These are phyloP conservation scores for Vitis rupestris DNA, from an alignment of 164 flowering plant genomes.

Conservation along the genomic window DNA sequence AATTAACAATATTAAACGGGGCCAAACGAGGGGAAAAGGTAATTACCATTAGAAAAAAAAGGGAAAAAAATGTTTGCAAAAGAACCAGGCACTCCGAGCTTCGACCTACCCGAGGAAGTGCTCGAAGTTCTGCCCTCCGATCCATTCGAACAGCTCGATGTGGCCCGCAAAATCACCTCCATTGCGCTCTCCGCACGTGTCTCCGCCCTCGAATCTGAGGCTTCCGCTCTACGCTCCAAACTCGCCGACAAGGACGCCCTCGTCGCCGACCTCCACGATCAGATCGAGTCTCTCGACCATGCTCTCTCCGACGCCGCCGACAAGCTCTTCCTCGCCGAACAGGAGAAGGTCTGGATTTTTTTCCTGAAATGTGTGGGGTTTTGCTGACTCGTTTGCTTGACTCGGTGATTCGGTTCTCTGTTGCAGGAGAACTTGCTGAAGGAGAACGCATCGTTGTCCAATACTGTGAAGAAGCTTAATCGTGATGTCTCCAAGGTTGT, in stretches of 20 bases:
- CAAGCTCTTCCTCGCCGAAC: slow-evolving; percentile 48
- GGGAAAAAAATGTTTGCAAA: slow-evolving; percentile 19
- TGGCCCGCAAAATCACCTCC: slow-evolving; percentile 95
- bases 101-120: slow-evolving; percentile 76
- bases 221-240: slow-evolving; percentile 39
- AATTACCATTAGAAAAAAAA: neutral
- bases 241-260: slow-evolving; percentile 55
- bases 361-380: neutral
- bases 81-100: slow-evolving; percentile 32
- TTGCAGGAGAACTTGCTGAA: slow-evolving; percentile 65
- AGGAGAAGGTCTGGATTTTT: slow-evolving; percentile 50
- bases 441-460: slow-evolving; percentile 62
- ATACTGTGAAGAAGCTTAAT: slow-evolving; percentile 75
- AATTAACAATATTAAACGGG: neutral
- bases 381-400: neutral
- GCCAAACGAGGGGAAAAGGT: neutral
- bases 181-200: slow-evolving; percentile 86
- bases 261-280: slow-evolving; percentile 61
- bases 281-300: slow-evolving; percentile 63
- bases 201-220: slow-evolving; percentile 68
- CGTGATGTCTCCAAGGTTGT: slow-evolving; percentile 91
- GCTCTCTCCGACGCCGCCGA: slow-evolving; percentile 57
- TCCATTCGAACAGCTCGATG: slow-evolving; percentile 89
- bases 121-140: slow-evolving; percentile 69
- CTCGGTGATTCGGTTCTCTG: neutral